phyloP scores from a whole-genome alignment of 2,329 filamentous ascomycete species.

The Aspergillus sojae region DNA sequence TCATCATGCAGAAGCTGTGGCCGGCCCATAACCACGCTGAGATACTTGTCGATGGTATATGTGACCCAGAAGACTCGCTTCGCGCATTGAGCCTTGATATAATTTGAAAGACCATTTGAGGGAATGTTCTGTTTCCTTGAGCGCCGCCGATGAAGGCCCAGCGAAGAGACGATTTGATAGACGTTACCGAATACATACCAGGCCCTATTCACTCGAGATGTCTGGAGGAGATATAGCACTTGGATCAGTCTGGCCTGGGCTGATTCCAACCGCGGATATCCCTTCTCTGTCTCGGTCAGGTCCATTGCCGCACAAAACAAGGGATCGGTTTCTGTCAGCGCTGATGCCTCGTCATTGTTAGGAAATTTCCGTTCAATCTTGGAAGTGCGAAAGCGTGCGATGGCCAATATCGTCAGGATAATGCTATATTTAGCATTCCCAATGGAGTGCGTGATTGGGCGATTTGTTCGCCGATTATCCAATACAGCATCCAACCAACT shows the following conservation, averaged over 20 bases:
- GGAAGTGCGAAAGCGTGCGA: conserved; percentile 51
- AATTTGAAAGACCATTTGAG: conserved; percentile 24
- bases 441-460: conserved; percentile 41
- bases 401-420: conserved; percentile 51
- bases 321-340: conserved; percentile 7
- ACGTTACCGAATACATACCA: conserved; percentile 52
- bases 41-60: conserved; percentile 61
- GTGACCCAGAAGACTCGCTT: conserved; percentile 61
- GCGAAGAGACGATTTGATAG: conserved; percentile 40
- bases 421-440: conserved; percentile 48
- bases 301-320: conserved; percentile 30
- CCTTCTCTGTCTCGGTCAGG: conserved; percentile 41
- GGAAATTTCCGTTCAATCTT: background rate
- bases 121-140: conserved; percentile 19
- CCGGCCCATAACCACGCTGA: conserved; percentile 60
- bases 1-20: conserved; percentile 62
- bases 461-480: conserved; percentile 3
- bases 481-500: conserved; percentile 16
- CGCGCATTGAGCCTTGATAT: conserved; percentile 43
- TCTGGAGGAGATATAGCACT: conserved; percentile 49
- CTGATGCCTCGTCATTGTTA: background rate
- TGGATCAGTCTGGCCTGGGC: conserved; percentile 48
- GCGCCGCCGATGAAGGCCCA: conserved; percentile 25
- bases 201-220: conserved; percentile 52
- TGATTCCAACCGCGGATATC: conserved; percentile 42